Base-by-base conservation (phyloP, 768 basidiomycete genomes). In the Exsudoporus frostii region DNA sequence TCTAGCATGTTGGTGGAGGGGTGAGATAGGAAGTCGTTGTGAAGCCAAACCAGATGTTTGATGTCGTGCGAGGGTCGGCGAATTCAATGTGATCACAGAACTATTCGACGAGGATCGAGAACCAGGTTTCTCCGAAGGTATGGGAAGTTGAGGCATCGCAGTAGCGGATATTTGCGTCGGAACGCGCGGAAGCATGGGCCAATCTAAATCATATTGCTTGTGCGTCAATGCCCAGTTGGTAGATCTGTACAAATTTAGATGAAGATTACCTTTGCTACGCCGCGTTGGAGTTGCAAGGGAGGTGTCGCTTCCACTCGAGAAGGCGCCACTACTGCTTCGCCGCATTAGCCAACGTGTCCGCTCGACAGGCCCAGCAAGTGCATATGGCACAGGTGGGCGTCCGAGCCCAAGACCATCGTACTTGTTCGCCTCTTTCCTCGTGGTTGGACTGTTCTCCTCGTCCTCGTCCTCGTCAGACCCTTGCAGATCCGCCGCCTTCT, bases 281-380 rank as follows among this genome's bases (percentile, higher is more conserved):
- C 84, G 74, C 27, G 87, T 89, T 38, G 88, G 87, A 17, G 88
- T 88, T 33, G 74, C 80, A 41, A 74, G 69, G 34, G 79, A 82
- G 15, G 75, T 72, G 24, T 90, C 88, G 59, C 88, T 87, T 19
- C 86, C 82, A 57, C 82, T 86, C 11, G 89, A 90, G 61, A 90
- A 89, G 1, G 86, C 85, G 14, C 89, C 88, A 58, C 89, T 90
- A 63, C 88, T 91, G 51, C 84, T 90, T 55, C 90, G 76, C 13
- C 90, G 79, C 79, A 86, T 81, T 29, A 90, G 65, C 82, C 83
- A 86, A 37, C 79, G 74, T 43, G 80, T 74, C 27, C 79, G 74
- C 33, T 76, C 69, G 10, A 77, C 66, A 6, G 73, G 69, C 10
- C 65, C 63, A 39, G 56, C 62, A 20, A 65, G 67, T 48, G 55